phyloP scores from a whole-genome alignment of 2,329 filamentous ascomycete species.

The Cladophialophora chaetospira region DNA sequence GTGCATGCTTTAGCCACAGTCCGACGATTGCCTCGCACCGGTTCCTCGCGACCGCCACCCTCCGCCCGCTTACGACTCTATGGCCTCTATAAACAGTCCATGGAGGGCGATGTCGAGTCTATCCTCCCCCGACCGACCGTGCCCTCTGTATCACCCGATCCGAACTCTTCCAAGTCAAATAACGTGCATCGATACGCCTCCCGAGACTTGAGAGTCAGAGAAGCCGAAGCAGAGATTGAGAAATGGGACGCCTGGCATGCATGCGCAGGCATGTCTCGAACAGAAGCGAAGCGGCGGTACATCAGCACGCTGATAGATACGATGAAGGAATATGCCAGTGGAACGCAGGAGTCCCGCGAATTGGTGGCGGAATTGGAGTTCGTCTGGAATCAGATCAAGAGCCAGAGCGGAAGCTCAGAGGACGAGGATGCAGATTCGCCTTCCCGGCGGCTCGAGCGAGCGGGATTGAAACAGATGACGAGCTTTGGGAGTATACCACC shows the following conservation, averaged over 20 bases:
- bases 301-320: conserved; percentile 93
- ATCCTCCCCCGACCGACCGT: conserved; percentile 80
- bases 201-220: conserved; percentile 40
- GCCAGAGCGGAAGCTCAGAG: conserved; percentile 32
- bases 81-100: conserved; percentile 97
- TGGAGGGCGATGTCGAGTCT: conserved; percentile 94
- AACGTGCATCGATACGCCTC: conserved; percentile 33
- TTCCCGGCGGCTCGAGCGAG: conserved; percentile 44
- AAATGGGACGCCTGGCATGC: conserved; percentile 86
- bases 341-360: conserved; percentile 78
- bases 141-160: conserved; percentile 27
- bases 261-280: conserved; percentile 78
- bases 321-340: conserved; percentile 91
- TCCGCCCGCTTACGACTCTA: conserved; percentile 86
- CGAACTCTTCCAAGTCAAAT: conserved; percentile 24
- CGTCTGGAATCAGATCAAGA: conserved; percentile 92
- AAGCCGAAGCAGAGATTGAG: conserved; percentile 43
- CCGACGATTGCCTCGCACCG: conserved; percentile 93
- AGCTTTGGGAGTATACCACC: conserved; percentile 20
- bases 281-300: conserved; percentile 91
- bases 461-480: conserved; percentile 47
- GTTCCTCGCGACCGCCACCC: conserved; percentile 82
- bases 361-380: conserved; percentile 95
- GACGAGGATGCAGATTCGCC: conserved; percentile 42
- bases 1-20: conserved; percentile 98